Evolutionary conservation across 371 early-diverging fungal genomes (phyloP).

Genomic region (Phascolomyces articulosus): DNA sequence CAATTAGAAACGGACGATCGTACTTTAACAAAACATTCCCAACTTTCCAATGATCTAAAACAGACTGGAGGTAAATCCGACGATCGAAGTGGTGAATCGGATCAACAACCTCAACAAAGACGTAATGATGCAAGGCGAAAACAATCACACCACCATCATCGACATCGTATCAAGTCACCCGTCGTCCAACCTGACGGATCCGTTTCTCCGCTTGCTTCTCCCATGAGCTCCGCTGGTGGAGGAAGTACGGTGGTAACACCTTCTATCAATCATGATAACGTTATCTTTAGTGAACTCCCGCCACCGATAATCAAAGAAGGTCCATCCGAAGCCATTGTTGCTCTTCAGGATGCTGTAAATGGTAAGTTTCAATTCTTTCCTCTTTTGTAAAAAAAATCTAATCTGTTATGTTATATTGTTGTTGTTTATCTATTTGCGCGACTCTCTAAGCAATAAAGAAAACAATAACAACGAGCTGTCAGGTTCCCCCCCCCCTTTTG

Average conservation of each 20-base stretch:
- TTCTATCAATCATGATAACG: slow-evolving; percentile 8
- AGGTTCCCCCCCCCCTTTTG: too few relatives aligned
- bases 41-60: not conserved
- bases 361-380: slow-evolving; percentile 29
- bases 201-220: slow-evolving; percentile 20
- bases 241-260: slow-evolving; percentile 11
- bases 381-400: too few relatives aligned
- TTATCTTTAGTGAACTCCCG: slow-evolving; percentile 24
- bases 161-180: slow-evolving; percentile 38
- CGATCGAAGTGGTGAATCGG: not conserved
- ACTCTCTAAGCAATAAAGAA: not conserved
- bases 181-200: slow-evolving; percentile 27
- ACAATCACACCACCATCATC: slow-evolving; percentile 37
- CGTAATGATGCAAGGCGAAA: slow-evolving; percentile 21
- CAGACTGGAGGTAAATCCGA: not conserved
- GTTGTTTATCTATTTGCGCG: too few relatives aligned
- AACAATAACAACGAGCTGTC: too few relatives aligned
- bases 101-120: slow-evolving; percentile 3
- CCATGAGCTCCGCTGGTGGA: slow-evolving; percentile 12
- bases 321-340: slow-evolving; percentile 50
- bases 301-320: slow-evolving; percentile 31
- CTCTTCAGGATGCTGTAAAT: slow-evolving; percentile 49
- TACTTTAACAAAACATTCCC: too few relatives aligned
- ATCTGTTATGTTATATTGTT: too few relatives aligned
- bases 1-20: not conserved